Percentiles rank a stretch among this genome's conserved stretches.
These are phyloP conservation scores for Pecoramyces ruminantium DNA, from an alignment of 192 early-diverging fungal genomes.

Conservation along the genomic window DNA sequence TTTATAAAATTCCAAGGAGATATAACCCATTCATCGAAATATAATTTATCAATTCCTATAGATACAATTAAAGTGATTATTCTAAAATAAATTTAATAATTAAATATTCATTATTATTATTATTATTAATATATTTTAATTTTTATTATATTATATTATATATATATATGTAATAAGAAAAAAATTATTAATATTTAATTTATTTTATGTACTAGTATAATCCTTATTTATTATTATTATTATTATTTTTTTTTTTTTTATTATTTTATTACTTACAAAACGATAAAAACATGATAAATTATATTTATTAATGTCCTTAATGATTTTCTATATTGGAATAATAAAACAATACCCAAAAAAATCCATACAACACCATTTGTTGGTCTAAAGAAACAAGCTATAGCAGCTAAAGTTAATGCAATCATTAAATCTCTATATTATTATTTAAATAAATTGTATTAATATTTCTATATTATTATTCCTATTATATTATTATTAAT, in stretches of 20 bases:
- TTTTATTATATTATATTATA: no score
- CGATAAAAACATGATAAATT: conserved; percentile 1
- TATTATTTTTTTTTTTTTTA: no score
- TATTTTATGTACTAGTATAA: no score
- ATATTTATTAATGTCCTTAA: neutral
- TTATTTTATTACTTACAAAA: conserved; percentile 21
- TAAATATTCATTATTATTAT: no score
- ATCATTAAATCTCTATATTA: conserved; percentile 4
- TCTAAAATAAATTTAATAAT: conserved; percentile 3
- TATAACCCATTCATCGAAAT: conserved; percentile 57
- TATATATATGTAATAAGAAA: no score
- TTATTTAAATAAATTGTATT: no score
- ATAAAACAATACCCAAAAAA: conserved; percentile 43
- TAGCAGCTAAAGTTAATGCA: conserved; percentile 51
- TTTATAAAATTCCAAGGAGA: conserved; percentile 61
- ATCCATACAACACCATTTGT: conserved; percentile 80
- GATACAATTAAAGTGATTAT: conserved; percentile 21
- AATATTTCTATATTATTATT: no score
- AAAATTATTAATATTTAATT: no score
- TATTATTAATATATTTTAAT: no score
- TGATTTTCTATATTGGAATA: conserved; percentile 10
- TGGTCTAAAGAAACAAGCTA: conserved; percentile 71
- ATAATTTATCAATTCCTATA: conserved; percentile 38
- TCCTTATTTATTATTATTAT: no score
- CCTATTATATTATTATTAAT: no score